Evolutionary conservation across 805 yeast species (phyloP).

Genomic region (Henningerozyma blattae): DNA sequence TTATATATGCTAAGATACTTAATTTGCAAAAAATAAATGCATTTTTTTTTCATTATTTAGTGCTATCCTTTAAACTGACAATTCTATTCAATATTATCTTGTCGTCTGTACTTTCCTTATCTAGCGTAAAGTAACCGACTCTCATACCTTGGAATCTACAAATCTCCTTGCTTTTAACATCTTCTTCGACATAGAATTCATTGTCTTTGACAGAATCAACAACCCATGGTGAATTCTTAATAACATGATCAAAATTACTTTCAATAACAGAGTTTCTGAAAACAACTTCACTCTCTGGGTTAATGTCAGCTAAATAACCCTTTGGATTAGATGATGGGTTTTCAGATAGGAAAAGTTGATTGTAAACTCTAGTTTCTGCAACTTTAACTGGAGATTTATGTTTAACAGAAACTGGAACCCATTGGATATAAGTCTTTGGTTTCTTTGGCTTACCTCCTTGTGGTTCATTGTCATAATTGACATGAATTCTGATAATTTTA

Average conservation of each 20-base stretch:
- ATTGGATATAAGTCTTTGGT: slow-evolving; percentile 94
- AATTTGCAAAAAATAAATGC: not conserved
- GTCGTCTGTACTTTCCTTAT: slow-evolving; percentile 55
- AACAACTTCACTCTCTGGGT: slow-evolving; percentile 64
- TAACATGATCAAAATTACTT: slow-evolving; percentile 58
- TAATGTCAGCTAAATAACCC: slow-evolving; percentile 78
- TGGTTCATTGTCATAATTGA: slow-evolving; percentile 61
- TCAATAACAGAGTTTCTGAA: slow-evolving; percentile 61
- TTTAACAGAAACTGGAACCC: slow-evolving; percentile 70
- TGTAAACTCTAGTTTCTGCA: slow-evolving; percentile 74
- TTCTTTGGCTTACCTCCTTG: slow-evolving; percentile 37
- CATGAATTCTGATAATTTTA: slow-evolving; percentile 56
- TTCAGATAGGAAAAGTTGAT: slow-evolving; percentile 79
- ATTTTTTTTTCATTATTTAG: slow-evolving; percentile 27
- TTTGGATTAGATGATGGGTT: slow-evolving; percentile 84
- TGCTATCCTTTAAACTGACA: slow-evolving; percentile 77
- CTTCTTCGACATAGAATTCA: slow-evolving; percentile 63
- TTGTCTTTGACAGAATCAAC: slow-evolving; percentile 42
- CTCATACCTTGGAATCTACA: slow-evolving; percentile 96
- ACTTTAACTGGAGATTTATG: slow-evolving; percentile 53
- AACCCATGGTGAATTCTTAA: slow-evolving; percentile 65
- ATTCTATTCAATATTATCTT: slow-evolving; percentile 74
- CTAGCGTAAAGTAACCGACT: slow-evolving; percentile 91
- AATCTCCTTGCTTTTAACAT: slow-evolving; percentile 52
- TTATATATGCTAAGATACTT: not conserved